These are phyloP conservation scores for Extremus antarcticus DNA, from an alignment of 495 filamentous ascomycete species.

Conservation along the genomic window DNA sequence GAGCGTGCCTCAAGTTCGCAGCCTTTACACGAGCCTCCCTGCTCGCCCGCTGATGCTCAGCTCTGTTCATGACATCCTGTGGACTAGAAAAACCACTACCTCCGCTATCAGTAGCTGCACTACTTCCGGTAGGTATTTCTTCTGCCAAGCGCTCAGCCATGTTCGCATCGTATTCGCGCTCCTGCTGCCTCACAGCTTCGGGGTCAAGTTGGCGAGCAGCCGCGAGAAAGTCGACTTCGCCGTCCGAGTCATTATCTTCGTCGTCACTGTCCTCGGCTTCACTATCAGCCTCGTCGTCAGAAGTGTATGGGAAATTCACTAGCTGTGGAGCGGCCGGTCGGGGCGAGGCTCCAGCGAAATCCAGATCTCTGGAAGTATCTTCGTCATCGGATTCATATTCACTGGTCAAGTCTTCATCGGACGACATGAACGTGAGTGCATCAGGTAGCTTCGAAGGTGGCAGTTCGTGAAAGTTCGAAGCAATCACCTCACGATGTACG, in stretches of 20 bases:
- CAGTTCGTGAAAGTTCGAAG: conserved; percentile 16
- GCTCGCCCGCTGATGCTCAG: conserved; percentile 8
- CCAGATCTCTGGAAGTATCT: conserved; percentile 5
- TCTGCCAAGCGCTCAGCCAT: conserved; percentile 30
- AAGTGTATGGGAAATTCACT: conserved; percentile 5
- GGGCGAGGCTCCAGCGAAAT: neutral
- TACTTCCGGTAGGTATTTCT: conserved; percentile 33
- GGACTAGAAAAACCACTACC: conserved; percentile 32
- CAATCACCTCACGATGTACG: conserved; percentile 20
- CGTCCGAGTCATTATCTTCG: conserved; percentile 7
- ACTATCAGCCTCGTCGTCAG: neutral
- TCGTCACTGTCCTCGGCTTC: conserved; percentile 13
- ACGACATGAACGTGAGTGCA: conserved; percentile 21
- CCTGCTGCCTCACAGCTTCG: conserved; percentile 16
- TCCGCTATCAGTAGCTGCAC: conserved; percentile 32
- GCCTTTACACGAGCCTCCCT: conserved; percentile 3
- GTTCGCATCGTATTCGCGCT: conserved; percentile 28
- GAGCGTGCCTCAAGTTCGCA: neutral
- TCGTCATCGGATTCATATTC: conserved; percentile 23
- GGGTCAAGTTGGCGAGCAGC: conserved; percentile 27
- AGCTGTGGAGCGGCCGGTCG: conserved; percentile 16
- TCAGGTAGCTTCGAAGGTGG: conserved; percentile 28
- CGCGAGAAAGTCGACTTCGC: conserved; percentile 26
- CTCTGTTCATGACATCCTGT: neutral
- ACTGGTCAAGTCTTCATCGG: conserved; percentile 11